Percentiles rank a stretch among this genome's conserved stretches.
Evolutionary conservation across 768 basidiomycete genomes (phyloP).

Genomic region (Russula lepida): DNA sequence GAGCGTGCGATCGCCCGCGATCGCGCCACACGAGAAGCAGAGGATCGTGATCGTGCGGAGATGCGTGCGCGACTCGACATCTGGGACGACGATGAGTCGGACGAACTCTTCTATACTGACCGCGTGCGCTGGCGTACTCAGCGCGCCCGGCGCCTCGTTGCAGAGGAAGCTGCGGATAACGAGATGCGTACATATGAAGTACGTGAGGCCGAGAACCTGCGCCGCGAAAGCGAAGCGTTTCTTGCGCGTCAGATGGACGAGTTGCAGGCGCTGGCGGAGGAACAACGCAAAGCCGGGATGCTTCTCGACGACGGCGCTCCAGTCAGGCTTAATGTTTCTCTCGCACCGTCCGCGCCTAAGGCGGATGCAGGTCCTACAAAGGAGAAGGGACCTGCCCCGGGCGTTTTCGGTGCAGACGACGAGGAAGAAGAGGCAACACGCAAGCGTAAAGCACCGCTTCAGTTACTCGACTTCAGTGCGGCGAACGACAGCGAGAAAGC

Average conservation of each 20-base stretch:
- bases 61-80: conserved; percentile 76
- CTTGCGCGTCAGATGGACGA: conserved; percentile 92
- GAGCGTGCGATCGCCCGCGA: conserved; percentile 73
- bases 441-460: conserved; percentile 79
- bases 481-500: conserved; percentile 74
- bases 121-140: conserved; percentile 81
- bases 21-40: conserved; percentile 59
- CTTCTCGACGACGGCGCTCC: conserved; percentile 88
- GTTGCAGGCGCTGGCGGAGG: conserved; percentile 84
- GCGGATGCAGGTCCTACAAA: conserved; percentile 34
- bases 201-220: conserved; percentile 78
- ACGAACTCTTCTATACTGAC: conserved; percentile 89
- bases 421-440: conserved; percentile 74
- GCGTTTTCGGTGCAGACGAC: conserved; percentile 76
- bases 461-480: conserved; percentile 83
- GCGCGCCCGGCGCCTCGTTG: conserved; percentile 57
- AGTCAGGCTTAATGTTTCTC: conserved; percentile 75
- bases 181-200: conserved; percentile 77
- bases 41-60: conserved; percentile 72
- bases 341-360: conserved; percentile 38
- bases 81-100: conserved; percentile 90
- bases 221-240: conserved; percentile 89
- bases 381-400: conserved; percentile 37
- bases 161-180: conserved; percentile 79
- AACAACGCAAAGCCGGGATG: conserved; percentile 86